Base-by-base conservation (phyloP, 495 filamentous ascomycete genomes). In the Pseudevernia furfuracea region DNA sequence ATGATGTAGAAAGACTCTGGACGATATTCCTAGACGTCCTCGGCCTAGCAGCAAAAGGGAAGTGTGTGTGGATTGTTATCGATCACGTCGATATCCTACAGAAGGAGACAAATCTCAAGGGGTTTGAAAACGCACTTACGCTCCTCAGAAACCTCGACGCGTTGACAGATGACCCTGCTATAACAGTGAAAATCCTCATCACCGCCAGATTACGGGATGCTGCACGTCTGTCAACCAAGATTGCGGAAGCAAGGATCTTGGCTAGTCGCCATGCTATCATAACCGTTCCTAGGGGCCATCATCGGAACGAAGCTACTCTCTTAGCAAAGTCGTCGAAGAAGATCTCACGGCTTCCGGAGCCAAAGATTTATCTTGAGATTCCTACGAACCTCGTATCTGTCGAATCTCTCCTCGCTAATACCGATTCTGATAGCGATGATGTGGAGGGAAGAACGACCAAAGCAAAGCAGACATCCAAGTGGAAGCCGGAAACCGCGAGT, bases 141-240 rank as follows among this genome's bases (percentile, higher is more conserved):
- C 56, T 68, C 25, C 34, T 68, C 11, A 34, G 57, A 64, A 59
- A n/a, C 1, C 34, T 68, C 34, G 36, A 64, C 10, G 58, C 53
- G 9, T 39, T 68, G 30, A 49, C 52, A 17, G 46, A 65, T 38
- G 25, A 55, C 30, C 37, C 48, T 46, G 21, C 38, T n/a, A 57
- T 64, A 28, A 61, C 61, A 21, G 62, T 64, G 41, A 68, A 68
- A 41, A 56, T 68, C 1, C 28, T 68, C 30, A 53, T 68, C 43
- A 65, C 66, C n/a, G 62, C 61, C 41, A 58, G 62, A 32, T 21
- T 64, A 60, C 57, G 46, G 39, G 61, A 57, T 4, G 15, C 39
- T 10, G 23, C 32, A 28, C 55, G 21, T 19, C 53, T 63, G 8
- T 63, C 55, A n/a, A 58, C 43, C 1, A 44, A 59, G 25, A 58